These are phyloP conservation scores for Malassezia japonica DNA, from an alignment of 1,284 basidiomycete species.

Conservation along the genomic window DNA sequence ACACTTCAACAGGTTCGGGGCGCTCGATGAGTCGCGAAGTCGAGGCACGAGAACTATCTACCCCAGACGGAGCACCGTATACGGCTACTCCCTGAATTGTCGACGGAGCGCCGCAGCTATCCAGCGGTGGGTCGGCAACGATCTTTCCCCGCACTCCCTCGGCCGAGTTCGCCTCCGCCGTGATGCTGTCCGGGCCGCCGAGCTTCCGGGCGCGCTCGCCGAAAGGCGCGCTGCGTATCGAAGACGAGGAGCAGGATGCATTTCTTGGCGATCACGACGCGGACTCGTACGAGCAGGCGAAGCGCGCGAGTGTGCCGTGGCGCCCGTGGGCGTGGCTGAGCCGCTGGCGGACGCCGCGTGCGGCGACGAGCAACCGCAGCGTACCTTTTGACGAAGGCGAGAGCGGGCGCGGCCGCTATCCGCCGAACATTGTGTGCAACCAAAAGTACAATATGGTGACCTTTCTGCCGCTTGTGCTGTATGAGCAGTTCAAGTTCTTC, in stretches of 20 bases:
- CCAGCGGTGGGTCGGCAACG: background rate
- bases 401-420: slow-evolving; percentile 43
- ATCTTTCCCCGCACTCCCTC: background rate
- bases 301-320: slow-evolving; percentile 2
- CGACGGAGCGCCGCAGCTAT: background rate
- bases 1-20: too few relatives aligned
- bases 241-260: slow-evolving; percentile 12
- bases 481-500: slow-evolving; percentile 99
- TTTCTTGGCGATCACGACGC: slow-evolving; percentile 2
- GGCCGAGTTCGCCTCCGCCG: slow-evolving; percentile 1
- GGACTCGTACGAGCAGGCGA: slow-evolving; percentile 11
- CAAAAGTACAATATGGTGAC: slow-evolving; percentile 94
- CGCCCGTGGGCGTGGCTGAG: slow-evolving; percentile 2
- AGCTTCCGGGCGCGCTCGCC: slow-evolving; percentile 9
- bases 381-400: slow-evolving; percentile 15
- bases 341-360: background rate
- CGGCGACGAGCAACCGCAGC: background rate
- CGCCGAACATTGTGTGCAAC: slow-evolving; percentile 81
- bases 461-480: slow-evolving; percentile 90
- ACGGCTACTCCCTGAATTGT: background rate
- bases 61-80: background rate
- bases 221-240: background rate
- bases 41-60: too few relatives aligned
- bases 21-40: too few relatives aligned
- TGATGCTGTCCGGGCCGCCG: slow-evolving; percentile 5